Conservation (phyloP, 1,139 yeast genomes). For the Kurtzmaniella quercitrusa region DNA sequence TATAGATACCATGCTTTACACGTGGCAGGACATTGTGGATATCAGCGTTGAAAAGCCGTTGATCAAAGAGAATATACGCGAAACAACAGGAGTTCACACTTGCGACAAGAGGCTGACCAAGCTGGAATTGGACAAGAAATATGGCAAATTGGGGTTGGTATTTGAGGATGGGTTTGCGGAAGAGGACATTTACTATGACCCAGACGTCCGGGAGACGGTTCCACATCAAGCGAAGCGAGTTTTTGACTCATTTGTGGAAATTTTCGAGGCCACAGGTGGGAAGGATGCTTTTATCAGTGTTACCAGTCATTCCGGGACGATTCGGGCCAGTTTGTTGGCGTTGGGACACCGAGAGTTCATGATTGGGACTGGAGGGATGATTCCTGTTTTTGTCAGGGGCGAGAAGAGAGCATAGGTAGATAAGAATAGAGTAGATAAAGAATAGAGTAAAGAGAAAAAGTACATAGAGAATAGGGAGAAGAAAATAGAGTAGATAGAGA, state of each 20-base stretch:
- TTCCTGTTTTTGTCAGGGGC: slow-evolving; percentile 33
- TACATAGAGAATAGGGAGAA: too few species aligned
- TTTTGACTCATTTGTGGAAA: slow-evolving; percentile 31
- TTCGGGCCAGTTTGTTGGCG: slow-evolving; percentile 36
- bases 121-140: slow-evolving; percentile 26
- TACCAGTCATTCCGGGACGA: slow-evolving; percentile 39
- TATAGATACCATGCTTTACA: slow-evolving; percentile 31
- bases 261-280: slow-evolving; percentile 21
- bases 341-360: slow-evolving; percentile 40
- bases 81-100: slow-evolving; percentile 41
- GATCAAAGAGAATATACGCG: slow-evolving; percentile 39
- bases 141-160: slow-evolving; percentile 24
- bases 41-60: slow-evolving; percentile 22
- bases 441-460: too few species aligned
- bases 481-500: too few species aligned
- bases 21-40: slow-evolving; percentile 30
- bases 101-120: slow-evolving; percentile 41
- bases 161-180: slow-evolving; percentile 39
- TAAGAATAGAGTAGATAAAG: neutral
- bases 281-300: slow-evolving; percentile 23
- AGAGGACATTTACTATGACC: slow-evolving; percentile 34
- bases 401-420: neutral
- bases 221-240: slow-evolving; percentile 38
- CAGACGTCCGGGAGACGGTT: slow-evolving; percentile 37
- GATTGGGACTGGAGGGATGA: slow-evolving; percentile 43